phyloP scores from a whole-genome alignment of 495 filamentous ascomycete genomes.

The Aspergillus hancockii region DNA sequence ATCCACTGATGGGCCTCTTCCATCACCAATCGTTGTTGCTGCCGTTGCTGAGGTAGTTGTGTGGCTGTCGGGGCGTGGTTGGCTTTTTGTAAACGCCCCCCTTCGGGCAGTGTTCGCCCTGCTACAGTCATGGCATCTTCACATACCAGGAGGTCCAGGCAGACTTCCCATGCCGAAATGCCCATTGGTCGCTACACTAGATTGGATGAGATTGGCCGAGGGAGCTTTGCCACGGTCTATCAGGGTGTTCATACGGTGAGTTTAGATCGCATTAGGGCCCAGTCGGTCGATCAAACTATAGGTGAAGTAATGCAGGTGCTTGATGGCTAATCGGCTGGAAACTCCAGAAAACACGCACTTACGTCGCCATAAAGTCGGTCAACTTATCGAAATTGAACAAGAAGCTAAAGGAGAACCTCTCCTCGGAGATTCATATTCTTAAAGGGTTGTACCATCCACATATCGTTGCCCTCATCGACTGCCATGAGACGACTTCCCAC shows the following conservation, averaged over 20 bases:
- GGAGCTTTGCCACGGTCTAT: slow-evolving; percentile 94
- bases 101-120: slow-evolving; percentile 17
- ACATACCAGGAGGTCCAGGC: slow-evolving; percentile 46
- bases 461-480: slow-evolving; percentile 94
- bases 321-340: slow-evolving; percentile 46
- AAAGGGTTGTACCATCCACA: slow-evolving; percentile 91
- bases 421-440: slow-evolving; percentile 91
- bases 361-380: slow-evolving; percentile 96
- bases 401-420: slow-evolving; percentile 94
- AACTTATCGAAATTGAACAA: slow-evolving; percentile 84
- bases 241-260: slow-evolving; percentile 81
- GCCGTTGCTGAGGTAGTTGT: slow-evolving; percentile 43
- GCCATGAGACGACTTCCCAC: slow-evolving; percentile 78
- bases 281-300: background rate
- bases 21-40: slow-evolving; percentile 22
- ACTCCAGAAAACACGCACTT: slow-evolving; percentile 56
- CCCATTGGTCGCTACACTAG: slow-evolving; percentile 75
- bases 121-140: slow-evolving; percentile 38
- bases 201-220: slow-evolving; percentile 85
- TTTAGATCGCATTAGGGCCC: slow-evolving; percentile 16
- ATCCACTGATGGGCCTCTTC: slow-evolving; percentile 41
- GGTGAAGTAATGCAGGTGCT: background rate
- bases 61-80: slow-evolving; percentile 38
- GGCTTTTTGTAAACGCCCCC: slow-evolving; percentile 12
- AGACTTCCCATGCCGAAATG: slow-evolving; percentile 55